These are phyloP conservation scores for Micractinium conductrix DNA, from an alignment of 139 green algal species.

Conservation along the genomic window DNA sequence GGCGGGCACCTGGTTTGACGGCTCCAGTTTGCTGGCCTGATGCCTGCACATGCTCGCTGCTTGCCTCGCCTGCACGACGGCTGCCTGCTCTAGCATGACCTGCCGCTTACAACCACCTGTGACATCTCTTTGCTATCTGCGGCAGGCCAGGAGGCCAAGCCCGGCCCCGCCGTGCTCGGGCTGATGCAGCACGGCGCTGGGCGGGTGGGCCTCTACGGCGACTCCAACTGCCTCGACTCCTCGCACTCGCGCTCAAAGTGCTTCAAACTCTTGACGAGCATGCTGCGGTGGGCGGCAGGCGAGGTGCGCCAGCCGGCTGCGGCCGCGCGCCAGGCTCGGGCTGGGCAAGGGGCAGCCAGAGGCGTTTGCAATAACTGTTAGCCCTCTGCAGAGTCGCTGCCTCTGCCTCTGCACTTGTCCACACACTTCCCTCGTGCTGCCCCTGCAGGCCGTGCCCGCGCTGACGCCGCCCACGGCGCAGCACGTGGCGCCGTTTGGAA, in stretches of 20 bases:
- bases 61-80: too few relatives aligned
- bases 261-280: conserved; percentile 62
- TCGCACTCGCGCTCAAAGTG: conserved; percentile 72
- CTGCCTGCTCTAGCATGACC: too few relatives aligned
- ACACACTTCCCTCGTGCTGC: too few relatives aligned
- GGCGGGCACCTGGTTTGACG: too few relatives aligned
- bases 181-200: conserved; percentile 60
- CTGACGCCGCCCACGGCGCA: neutral
- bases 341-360: too few relatives aligned
- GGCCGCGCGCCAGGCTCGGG: too few relatives aligned
- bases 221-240: conserved; percentile 96
- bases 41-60: too few relatives aligned
- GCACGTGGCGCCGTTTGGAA: conserved; percentile 35
- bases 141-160: conserved; percentile 10
- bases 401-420: neutral
- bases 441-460: conserved; percentile 4
- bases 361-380: too few relatives aligned
- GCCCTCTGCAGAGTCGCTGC: too few relatives aligned
- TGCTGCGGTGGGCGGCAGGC: conserved; percentile 46
- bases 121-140: neutral
- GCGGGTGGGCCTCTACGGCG: conserved; percentile 78
- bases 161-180: conserved; percentile 47
- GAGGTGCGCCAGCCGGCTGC: conserved; percentile 8
- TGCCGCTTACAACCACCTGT: too few relatives aligned
- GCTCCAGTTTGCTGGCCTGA: too few relatives aligned